Base-by-base conservation (phyloP, 306 rosid species). In the Purshia tridentata region DNA sequence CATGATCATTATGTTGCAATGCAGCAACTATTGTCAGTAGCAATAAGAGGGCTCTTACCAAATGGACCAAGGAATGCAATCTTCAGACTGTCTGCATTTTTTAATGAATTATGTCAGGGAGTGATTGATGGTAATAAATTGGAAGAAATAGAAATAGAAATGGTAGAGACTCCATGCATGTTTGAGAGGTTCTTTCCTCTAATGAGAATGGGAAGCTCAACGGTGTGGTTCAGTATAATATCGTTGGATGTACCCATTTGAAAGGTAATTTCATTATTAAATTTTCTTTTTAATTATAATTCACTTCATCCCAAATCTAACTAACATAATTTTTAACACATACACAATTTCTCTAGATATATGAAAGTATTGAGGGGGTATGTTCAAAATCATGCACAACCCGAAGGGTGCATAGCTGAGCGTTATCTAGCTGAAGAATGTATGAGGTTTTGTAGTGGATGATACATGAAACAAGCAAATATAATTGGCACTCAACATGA, bases 1-100 rank as follows among this genome's bases (percentile, higher is more conserved):
- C 51, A 65, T 65, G 69, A 65, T 41, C 51, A 65, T 41, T 37
- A 42, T 45, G 37, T 65, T 42, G 35, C 44, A 3, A 65, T 65
- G 52, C 23, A 44, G 1, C 29, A 23, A 23, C 29, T 23, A 23
- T 23, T 23, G 29, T 23, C 29, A 23, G 29, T 23, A 23, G 29
- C 29, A 23, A 23, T 23, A 23, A 23, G 29, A 23, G 29, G 29
- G 2, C 29, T 60, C 10, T 12, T 60, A 35, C 44, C 18, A 1
- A 2, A 60, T 11, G 42, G 65, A 0, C 5, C 44, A 8, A 37
- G 13, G 6, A 44, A 6, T 42, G 50, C 51, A 41, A 65, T 65
- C 5, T 18, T 42, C 15, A 13, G 52, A 9, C 16, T 48, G 3
- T 48, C 52, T 48, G 52, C 52, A 48, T 48, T 48, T 8, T 56